Conservation (phyloP, 129 eudicot species). For the Chrysanthemum makinoi region DNA sequence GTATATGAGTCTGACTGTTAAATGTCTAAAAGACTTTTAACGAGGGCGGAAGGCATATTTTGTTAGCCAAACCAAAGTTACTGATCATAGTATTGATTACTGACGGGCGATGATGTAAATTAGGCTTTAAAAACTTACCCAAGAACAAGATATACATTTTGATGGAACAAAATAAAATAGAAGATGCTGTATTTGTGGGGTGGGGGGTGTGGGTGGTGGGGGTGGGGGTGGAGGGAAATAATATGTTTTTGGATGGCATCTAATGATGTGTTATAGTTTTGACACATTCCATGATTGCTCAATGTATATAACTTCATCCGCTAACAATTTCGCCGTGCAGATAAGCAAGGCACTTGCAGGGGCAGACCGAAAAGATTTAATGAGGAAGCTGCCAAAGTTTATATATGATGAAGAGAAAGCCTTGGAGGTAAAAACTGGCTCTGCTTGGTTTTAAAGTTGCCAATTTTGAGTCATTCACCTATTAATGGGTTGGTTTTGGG, state of each 20-base stretch:
- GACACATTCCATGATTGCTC: neutral
- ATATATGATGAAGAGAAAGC: slow-evolving; percentile 82
- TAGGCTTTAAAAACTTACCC: neutral
- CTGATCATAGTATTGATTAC: neutral
- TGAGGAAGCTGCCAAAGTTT: slow-evolving; percentile 70
- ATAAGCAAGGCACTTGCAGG: slow-evolving; percentile 69
- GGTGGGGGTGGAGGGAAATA: neutral
- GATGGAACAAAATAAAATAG: neutral
- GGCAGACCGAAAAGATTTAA: slow-evolving; percentile 61
- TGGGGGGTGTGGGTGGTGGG: too few relatives aligned
- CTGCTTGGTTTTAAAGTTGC: neutral
- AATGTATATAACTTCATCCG: neutral
- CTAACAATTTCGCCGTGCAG: slow-evolving; percentile 27
- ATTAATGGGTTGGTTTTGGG: neutral
- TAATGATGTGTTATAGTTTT: neutral
- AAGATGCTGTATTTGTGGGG: neutral
- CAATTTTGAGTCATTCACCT: neutral
- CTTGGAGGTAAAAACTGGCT: slow-evolving; percentile 49
- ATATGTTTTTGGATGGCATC: neutral
- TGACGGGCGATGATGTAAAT: neutral
- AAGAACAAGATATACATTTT: neutral
- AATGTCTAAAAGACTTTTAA: neutral
- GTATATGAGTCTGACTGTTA: neutral
- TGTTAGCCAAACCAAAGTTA: neutral
- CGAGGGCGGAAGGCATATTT: neutral